Evolutionary conservation across 305 asterid genomes (phyloP), one percentile per base, ranked within the genome.

Genomic region (Fraxinus latifolia): DNA sequence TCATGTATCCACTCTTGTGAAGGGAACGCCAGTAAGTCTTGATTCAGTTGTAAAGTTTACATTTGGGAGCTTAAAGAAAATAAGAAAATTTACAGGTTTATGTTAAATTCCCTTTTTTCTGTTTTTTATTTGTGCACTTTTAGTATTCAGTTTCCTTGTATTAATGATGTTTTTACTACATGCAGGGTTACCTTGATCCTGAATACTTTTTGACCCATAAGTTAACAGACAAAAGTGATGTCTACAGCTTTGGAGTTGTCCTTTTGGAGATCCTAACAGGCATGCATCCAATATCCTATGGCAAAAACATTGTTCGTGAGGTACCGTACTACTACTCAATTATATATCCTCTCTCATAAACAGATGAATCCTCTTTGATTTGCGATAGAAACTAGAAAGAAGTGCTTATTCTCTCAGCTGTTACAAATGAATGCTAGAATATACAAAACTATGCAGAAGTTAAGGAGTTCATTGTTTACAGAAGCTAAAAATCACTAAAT

Each of bases 141-240:
- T 9, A 23, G 73, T 1, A 62, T 62, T 62, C 33, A 19, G 31
- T 62, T 23, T 62, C 71, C 71, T 62, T 8, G 73, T 65, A 14
- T 25, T 65, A 1, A 62, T 34, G 71, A 4, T 47, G 39, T 75
- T 70, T 77, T 58, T 37, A 27, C 70, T 89, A 86, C n/a, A 11
- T 65, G 73, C 90, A 94, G 97, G 98, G 98, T 9, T 93, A 92
- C 79, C 93, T 95, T 37, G 98, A 95, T 87, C 98, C 98, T n/a
- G 98, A 95, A 67, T 95, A 95, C 80, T 89, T 91, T 89, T 83
- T 91, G 90, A 95, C 97, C 7, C 89, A 85, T 79, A 86, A 93
- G 88, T 80, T 94, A 85, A 92, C 96, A 1, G 95, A 91, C 86
- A 94, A 95, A 82, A 95, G 98, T 77, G 98, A 95, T 8, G 96